Base-by-base conservation (phyloP, 768 basidiomycete genomes). In the Amanita phalloides region DNA sequence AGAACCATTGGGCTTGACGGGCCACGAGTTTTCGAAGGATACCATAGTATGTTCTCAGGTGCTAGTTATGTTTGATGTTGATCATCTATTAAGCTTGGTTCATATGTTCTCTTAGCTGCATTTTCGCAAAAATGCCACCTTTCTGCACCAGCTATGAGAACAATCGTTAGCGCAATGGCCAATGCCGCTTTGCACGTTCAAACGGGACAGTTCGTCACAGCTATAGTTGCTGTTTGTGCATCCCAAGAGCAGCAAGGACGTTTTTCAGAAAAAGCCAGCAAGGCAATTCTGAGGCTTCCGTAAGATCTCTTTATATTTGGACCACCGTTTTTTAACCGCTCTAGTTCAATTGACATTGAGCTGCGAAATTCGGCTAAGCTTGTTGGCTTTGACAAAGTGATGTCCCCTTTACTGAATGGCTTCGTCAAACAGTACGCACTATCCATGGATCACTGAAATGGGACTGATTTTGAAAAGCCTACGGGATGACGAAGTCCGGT, bases 51-150 rank as follows among this genome's bases (percentile, higher is more conserved):
- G 81, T 64, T 14, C 32, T 20, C 28, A 5, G 47, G 26, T 7
- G 32, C 10, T 35, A 21, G 13, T 42, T 17, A 53, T 23, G 37
- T 73, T 93, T 13, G 84, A 80, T 39, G 80, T 78, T 57, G 87
- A 85, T 58, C 75, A 91, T 53, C 71, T 93, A 7, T 68, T 93
- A 33, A 87, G 86, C 73, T 93, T 10, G 85, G 81, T 42, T 81
- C 78, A 56, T 88, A 85, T 58, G 76, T 92, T 52, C 72, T 93
- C 6, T 68, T 94, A 0, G 78, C 82, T 1, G 72, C 81, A 0
- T 71, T 94, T 21, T 79, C 86, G 0, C 80, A 81, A 56, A 84
- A 81, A 65, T 77, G 77, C 48, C 69, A 72, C 10, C 59, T 94
- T 32, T 71, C 79, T 1, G 57, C 77, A 0, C 61, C 76, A 17